Evolutionary conservation across 2,329 filamentous ascomycete species (phyloP).

Genomic region (Seiridium unicorne): DNA sequence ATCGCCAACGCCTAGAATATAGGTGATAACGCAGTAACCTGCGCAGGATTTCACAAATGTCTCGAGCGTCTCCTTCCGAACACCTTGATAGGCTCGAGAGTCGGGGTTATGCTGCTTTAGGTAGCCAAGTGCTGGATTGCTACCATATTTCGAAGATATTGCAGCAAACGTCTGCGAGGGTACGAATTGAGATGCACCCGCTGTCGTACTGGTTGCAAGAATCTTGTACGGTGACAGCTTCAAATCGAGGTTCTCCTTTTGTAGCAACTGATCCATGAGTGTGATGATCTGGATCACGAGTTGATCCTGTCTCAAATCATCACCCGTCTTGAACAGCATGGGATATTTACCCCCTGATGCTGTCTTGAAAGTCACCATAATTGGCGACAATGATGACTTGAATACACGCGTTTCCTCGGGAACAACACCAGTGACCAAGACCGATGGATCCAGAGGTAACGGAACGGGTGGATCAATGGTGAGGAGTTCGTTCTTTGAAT

Average conservation of each 20-base stretch:
- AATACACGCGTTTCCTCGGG: constrained; percentile 89
- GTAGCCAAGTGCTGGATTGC: constrained; percentile 73
- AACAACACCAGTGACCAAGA: constrained; percentile 75
- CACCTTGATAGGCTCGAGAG: constrained; percentile 73
- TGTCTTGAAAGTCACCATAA: constrained; percentile 89
- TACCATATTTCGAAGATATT: constrained; percentile 79
- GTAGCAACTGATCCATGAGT: constrained; percentile 92
- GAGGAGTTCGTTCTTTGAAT: constrained; percentile 86
- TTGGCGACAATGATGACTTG: constrained; percentile 89
- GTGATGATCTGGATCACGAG: constrained; percentile 96
- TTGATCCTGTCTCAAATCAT: constrained; percentile 95
- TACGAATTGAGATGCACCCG: constrained; percentile 91
- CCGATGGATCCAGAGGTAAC: constrained; percentile 81
- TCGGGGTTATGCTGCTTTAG: constrained; percentile 89
- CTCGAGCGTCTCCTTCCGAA: constrained; percentile 90
- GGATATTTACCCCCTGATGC: constrained; percentile 75
- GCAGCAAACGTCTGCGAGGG: constrained; percentile 81
- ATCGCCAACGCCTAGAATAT: constrained; percentile 93
- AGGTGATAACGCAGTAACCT: constrained; percentile 98
- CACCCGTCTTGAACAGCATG: constrained; percentile 95
- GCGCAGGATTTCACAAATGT: constrained; percentile 95
- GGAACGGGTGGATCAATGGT: constrained; percentile 83
- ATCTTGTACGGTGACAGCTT: constrained; percentile 96
- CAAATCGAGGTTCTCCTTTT: constrained; percentile 93
- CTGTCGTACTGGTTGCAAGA: constrained; percentile 83